Base-by-base conservation (phyloP, 2,329 filamentous ascomycete genomes). In the Lojkania enalia region DNA sequence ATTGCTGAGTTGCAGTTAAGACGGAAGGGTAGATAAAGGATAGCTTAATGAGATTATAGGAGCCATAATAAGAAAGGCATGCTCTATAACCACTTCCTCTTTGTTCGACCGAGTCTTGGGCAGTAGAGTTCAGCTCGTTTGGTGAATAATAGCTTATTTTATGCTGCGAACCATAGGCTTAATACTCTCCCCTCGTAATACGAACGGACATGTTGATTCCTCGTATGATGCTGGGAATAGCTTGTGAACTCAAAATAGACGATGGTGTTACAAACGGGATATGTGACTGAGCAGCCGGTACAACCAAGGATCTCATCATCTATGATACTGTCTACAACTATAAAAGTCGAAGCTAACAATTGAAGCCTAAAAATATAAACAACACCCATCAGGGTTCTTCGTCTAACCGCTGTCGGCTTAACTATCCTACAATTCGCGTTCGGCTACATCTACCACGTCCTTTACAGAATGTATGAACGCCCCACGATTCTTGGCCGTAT, bases 1-100 rank as follows among this genome's bases (percentile, higher is more conserved):
- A 72, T 27, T 73, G 76, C 25, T 84, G 79, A 79, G 74, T 74
- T 31, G 78, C 76, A 45, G 63, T 84, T 32, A 81, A 81, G 27
- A 72, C 82, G 23, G 81, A 81, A 35, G 73, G 70, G 44, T 54
- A 73, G 36, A 72, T 75, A 54, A 82, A 82, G 75, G 64, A 70
- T 2, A 73, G 79, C 5, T 69, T 83, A 16, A 77, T 80, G 45
- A 57, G 66, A 77, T n/a, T 83, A 84, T 66, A 65, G 71, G 35
- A 75, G 75, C 43, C 60, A 65, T 3, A 68, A 68, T 4, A 72
- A 71, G 42, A 63, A 72, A 41, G 78, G 57, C 58, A 46, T 15
- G 43, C 27, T 20, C 20, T n/a, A n/a, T 14, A 21, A 20, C 19
- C 27, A 3, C n/a, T n/a, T n/a, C n/a, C n/a, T n/a, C n/a, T n/a